These are phyloP conservation scores for Tylopilus intermedius DNA, from an alignment of 768 basidiomycete genomes.

Conservation along the genomic window DNA sequence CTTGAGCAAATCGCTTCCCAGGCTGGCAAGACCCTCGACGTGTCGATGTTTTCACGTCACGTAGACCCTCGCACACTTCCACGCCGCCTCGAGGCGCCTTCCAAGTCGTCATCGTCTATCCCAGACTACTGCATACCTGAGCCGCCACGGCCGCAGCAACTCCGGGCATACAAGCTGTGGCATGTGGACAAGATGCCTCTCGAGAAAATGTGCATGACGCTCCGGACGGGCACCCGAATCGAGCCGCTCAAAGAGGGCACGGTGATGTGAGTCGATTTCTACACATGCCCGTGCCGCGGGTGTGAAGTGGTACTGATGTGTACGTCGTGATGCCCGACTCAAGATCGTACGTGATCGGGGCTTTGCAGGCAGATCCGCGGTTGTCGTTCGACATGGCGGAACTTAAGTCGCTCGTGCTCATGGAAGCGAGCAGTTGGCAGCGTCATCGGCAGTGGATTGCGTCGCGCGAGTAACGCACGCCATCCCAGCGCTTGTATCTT, in stretches of 20 bases:
- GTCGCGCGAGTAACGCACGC: constrained; percentile 16
- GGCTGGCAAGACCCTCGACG: constrained; percentile 15
- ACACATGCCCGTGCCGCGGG: neutral
- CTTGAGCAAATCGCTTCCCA: constrained; percentile 32
- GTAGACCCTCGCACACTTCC: constrained; percentile 13
- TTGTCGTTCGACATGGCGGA: constrained; percentile 34
- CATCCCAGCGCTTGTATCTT: neutral
- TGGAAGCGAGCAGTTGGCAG: constrained; percentile 40
- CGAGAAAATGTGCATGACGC: constrained; percentile 35
- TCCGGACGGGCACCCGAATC: constrained; percentile 28
- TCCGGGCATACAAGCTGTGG: constrained; percentile 46
- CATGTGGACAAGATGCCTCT: constrained; percentile 32
- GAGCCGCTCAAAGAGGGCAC: constrained; percentile 44
- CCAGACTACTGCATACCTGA: constrained; percentile 25
- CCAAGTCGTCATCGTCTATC: neutral
- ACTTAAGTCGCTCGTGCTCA: constrained; percentile 34
- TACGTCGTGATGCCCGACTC: neutral
- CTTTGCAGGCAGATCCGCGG: constrained; percentile 35
- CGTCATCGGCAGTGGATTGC: constrained; percentile 38
- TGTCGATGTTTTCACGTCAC: constrained; percentile 24
- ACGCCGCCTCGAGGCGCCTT: neutral
- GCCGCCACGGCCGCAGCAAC: constrained; percentile 33
- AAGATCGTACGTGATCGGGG: constrained; percentile 42
- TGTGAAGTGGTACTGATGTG: neutral
- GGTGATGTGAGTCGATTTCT: constrained; percentile 37